Conservation (phyloP, 108 stramenopile genomes). For the Hondaea fermentalgiana region DNA sequence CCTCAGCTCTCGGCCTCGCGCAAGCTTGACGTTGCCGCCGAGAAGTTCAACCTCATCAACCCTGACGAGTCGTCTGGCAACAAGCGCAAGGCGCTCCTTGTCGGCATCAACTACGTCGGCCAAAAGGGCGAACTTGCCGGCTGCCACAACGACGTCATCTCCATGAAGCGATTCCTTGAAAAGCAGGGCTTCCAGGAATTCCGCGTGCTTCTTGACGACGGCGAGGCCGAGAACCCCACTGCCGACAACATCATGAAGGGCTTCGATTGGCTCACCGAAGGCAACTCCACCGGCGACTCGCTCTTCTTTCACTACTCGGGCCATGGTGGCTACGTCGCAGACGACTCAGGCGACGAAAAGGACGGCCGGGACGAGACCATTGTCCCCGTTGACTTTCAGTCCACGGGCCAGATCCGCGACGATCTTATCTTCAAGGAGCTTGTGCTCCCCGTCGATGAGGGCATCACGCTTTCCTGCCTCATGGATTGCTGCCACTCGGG, state of each 20-base stretch:
- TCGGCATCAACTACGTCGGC: conserved; percentile 86
- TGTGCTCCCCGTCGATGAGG: conserved; percentile 60
- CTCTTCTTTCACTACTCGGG: conserved; percentile 56
- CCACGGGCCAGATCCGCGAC: conserved; percentile 71
- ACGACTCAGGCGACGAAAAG: conserved; percentile 55
- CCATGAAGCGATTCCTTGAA: conserved; percentile 64
- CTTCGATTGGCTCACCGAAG: conserved; percentile 59
- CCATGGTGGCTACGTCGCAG: conserved; percentile 60
- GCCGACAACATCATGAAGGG: conserved; percentile 63
- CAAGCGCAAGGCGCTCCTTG: conserved; percentile 57
- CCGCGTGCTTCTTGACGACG: conserved; percentile 83
- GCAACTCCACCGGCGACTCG: conserved; percentile 58
- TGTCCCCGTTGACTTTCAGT: conserved; percentile 76
- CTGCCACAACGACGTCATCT: conserved; percentile 83
- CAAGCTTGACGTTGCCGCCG: conserved; percentile 54
- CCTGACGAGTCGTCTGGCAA: conserved; percentile 29
- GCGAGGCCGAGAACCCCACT: conserved; percentile 39
- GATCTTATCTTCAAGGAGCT: conserved; percentile 68
- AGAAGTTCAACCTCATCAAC: conserved; percentile 34
- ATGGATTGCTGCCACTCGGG: conserved; percentile 84
- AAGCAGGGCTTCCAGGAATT: conserved; percentile 71
- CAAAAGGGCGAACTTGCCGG: conserved; percentile 69
- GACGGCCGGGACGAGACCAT: conserved; percentile 71
- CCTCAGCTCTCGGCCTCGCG: conserved; percentile 60
- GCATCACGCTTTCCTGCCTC: conserved; percentile 64